phyloP scores from a whole-genome alignment of 2,329 filamentous ascomycete species.

The Exophiala lecanii-corni region DNA sequence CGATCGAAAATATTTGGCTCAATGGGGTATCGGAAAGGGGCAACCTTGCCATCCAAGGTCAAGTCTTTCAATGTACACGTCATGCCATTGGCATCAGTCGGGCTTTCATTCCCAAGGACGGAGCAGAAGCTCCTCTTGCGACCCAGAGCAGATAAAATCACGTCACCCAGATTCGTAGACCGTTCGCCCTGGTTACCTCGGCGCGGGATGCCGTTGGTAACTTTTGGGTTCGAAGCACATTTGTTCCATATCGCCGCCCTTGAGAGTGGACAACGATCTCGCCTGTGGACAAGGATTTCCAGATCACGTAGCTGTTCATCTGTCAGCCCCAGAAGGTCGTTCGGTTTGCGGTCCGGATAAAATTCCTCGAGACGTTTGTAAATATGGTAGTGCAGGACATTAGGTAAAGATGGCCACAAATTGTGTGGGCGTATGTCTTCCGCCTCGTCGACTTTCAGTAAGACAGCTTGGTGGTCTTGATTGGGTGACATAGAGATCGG shows the following conservation, averaged over 20 bases:
- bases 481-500: too few relatives aligned
- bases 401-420: conserved; percentile 12
- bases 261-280: conserved; percentile 5
- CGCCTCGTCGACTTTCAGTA: too few relatives aligned
- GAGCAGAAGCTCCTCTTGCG: too few relatives aligned
- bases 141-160: background rate
- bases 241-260: conserved; percentile 10
- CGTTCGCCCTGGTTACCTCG: too few relatives aligned
- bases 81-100: too few relatives aligned
- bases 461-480: too few relatives aligned
- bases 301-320: conserved; percentile 11
- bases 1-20: conserved; percentile 13
- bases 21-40: conserved; percentile 7
- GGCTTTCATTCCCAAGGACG: too few relatives aligned
- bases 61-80: too few relatives aligned
- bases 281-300: conserved; percentile 1
- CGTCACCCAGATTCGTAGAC: background rate
- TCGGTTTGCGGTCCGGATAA: background rate
- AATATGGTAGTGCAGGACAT: conserved; percentile 19
- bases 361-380: conserved; percentile 2
- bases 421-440: background rate
- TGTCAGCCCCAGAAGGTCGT: conserved; percentile 10
- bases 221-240: background rate
- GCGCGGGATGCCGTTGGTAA: background rate
- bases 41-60: too few relatives aligned